Conservation (phyloP, 2,329 filamentous ascomycete species). For the Blastomyces silverae region DNA sequence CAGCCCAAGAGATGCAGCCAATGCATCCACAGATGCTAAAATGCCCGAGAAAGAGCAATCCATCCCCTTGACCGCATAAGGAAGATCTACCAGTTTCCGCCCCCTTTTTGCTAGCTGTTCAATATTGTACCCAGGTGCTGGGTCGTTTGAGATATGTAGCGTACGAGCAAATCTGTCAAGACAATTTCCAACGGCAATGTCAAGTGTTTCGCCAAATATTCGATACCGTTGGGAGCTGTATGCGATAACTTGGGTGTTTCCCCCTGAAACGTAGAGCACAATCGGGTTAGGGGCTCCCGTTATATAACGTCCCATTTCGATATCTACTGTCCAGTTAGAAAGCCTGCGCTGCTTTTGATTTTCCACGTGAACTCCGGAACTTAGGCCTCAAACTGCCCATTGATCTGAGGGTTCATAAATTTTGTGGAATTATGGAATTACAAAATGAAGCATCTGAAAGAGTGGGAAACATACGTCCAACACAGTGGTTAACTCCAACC, state of each 20-base stretch:
- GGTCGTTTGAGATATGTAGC: constrained; percentile 86
- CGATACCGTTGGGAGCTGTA: constrained; percentile 92
- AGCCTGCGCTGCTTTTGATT: neutral
- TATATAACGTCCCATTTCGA: constrained; percentile 95
- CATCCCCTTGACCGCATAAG: constrained; percentile 98
- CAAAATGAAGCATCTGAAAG: neutral
- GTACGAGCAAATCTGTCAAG: constrained; percentile 92
- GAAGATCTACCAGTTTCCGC: constrained; percentile 70
- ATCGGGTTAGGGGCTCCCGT: constrained; percentile 87
- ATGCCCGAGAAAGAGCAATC: constrained; percentile 96
- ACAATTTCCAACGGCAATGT: constrained; percentile 97
- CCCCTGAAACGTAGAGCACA: constrained; percentile 89
- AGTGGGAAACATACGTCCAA: constrained; percentile 58
- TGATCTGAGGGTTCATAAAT: neutral
- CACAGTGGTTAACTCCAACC: constrained; percentile 94
- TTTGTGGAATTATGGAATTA: neutral
- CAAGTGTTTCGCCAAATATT: constrained; percentile 95
- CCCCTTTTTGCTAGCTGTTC: constrained; percentile 81
- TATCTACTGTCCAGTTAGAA: constrained; percentile 48
- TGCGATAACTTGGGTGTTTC: constrained; percentile 96
- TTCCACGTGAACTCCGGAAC: neutral
- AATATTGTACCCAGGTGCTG: constrained; percentile 95
- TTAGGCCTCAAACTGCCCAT: neutral
- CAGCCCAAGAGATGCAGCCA: constrained; percentile 53
- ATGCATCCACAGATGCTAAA: constrained; percentile 69